phyloP scores from a whole-genome alignment of 257 asterid genomes.

The Forsythia viridissima region DNA sequence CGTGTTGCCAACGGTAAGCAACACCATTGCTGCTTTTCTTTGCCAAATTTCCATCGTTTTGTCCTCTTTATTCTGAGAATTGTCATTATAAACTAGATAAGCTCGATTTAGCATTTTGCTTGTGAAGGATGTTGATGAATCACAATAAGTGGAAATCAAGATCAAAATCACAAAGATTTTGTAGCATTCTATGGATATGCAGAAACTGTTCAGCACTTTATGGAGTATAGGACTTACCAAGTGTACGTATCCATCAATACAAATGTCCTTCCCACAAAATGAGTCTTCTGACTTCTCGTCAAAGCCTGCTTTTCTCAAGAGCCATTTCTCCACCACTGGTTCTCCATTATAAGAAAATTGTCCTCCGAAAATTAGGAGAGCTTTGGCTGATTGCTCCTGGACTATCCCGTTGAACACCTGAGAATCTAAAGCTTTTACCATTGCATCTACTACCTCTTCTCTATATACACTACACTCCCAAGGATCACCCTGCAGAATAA shows the following conservation, averaged over 20 bases:
- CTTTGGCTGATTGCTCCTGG: conserved; percentile 60
- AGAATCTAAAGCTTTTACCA: conserved; percentile 52
- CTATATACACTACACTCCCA: conserved; percentile 59
- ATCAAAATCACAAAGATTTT: neutral
- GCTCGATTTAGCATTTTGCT: neutral
- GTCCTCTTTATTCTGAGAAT: conserved; percentile 55
- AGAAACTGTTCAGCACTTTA: neutral
- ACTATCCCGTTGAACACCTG: conserved; percentile 48
- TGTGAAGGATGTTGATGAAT: too few relatives aligned
- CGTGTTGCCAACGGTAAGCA: conserved; percentile 46
- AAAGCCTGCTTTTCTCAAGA: conserved; percentile 60
- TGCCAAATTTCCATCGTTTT: conserved; percentile 51
- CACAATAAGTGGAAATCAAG: too few relatives aligned
- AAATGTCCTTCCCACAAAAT: conserved; percentile 24
- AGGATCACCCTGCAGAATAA: conserved; percentile 54
- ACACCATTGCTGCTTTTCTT: conserved; percentile 47
- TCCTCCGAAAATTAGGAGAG: conserved; percentile 72
- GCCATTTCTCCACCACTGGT: conserved; percentile 56
- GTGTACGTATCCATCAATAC: conserved; percentile 14
- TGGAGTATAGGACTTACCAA: conserved; percentile 33
- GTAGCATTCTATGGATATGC: neutral
- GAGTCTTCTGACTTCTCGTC: conserved; percentile 28
- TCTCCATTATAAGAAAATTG: conserved; percentile 73
- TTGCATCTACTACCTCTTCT: conserved; percentile 73
- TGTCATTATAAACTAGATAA: neutral